Evolutionary conservation across 495 filamentous ascomycete genomes (phyloP).

Genomic region (Penicillium longicatenatum): DNA sequence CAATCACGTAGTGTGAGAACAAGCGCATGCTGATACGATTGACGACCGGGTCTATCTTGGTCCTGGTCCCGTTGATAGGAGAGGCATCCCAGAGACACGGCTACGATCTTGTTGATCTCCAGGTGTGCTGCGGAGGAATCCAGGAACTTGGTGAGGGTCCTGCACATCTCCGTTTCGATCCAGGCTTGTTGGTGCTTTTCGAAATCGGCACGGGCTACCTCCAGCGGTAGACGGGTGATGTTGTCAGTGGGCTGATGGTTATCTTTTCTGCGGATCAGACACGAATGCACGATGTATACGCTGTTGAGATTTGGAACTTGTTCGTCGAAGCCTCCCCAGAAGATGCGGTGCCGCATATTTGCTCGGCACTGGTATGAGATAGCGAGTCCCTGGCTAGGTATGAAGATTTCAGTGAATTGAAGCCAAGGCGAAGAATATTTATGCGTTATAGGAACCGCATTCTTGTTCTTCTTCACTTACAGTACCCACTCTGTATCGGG

Average conservation of each 20-base stretch:
- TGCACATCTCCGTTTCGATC: constrained; percentile 9
- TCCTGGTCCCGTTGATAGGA: background rate
- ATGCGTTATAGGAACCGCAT: background rate
- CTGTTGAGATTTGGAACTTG: background rate
- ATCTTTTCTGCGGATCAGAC: background rate
- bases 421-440: background rate
- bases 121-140: constrained; percentile 4
- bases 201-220: background rate
- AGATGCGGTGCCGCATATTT: constrained; percentile 10
- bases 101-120: constrained; percentile 16
- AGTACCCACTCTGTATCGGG: background rate
- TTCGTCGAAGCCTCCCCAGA: background rate
- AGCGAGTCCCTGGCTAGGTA: constrained; percentile 11
- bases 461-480: constrained; percentile 1
- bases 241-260: background rate
- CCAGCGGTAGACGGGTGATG: background rate
- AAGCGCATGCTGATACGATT: constrained; percentile 16
- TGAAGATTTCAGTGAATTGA: background rate
- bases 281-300: constrained; percentile 1
- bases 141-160: constrained; percentile 10
- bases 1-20: constrained; percentile 17
- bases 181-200: constrained; percentile 2
- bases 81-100: constrained; percentile 15
- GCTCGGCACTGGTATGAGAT: constrained; percentile 15
- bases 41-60: background rate